Evolutionary conservation across 2,329 filamentous ascomycete species (phyloP), one percentile per base, ranked within the genome.

Genomic region (Gyromitra esculenta): DNA sequence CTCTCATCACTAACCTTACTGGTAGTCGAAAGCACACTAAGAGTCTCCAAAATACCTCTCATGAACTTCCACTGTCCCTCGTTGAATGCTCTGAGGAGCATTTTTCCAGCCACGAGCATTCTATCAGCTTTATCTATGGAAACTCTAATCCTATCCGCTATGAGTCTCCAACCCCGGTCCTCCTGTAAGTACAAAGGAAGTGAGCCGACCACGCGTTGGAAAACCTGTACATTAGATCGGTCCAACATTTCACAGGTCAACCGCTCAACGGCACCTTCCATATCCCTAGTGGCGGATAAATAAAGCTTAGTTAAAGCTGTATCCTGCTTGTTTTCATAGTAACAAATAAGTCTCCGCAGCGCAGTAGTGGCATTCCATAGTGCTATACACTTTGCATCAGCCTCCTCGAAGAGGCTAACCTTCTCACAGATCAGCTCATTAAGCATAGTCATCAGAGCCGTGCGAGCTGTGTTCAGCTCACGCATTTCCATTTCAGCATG

Each of bases 171-270:
- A 63, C 31, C 4, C 15, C 21, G 11, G 9, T 31, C 65, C 37
- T 5, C 13, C 18, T 41, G 31, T 5, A 39, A 39, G 6, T 13
- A n/a, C 9, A 54, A 13, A 13, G 2, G 52, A 45, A 43, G 7
- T 4, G 18, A 15, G 7, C 50, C 64, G 18, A 13, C 37, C 21
- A 3, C 25, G 6, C 8, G 18, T 21, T 15, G 31, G 31, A 6
- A 48, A 18, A 41, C 1, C 39, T 35, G 31, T 21, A 13, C 9
- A 45, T 31, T 57, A 1, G 39, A n/a, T 5, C 37, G 50, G n/a
- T 57, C 65, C 52, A 71, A 15, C 18, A 71, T 71, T 50, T 54
- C 62, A 39, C 57, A 71, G 15, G 59, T 71, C 21, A 56, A 5
- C 5, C 21, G 13, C 21, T 54, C 68, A 21, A 64, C 35, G 3